phyloP scores from a whole-genome alignment of 306 rosid species.

The Mimosa pudica region DNA sequence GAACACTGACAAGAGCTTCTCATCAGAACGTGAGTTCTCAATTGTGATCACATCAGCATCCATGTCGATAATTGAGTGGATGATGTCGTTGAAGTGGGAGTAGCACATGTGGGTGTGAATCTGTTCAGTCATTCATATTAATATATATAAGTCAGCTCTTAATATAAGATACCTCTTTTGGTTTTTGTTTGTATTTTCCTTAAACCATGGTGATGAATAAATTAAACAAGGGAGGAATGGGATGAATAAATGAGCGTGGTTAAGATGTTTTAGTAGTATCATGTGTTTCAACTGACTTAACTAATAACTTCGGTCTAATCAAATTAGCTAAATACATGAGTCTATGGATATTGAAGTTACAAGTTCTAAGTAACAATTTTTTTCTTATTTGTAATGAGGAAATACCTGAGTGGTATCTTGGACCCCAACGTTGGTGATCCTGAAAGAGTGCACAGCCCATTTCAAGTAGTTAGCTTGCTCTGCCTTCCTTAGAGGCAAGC shows the following conservation, averaged over 20 bases:
- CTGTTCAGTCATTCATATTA: constrained; percentile 42
- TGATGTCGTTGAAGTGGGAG: constrained; percentile 92
- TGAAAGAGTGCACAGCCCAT: constrained; percentile 96
- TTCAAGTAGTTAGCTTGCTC: constrained; percentile 86
- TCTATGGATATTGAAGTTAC: background rate
- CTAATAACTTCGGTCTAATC: no score
- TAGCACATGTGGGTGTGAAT: constrained; percentile 99
- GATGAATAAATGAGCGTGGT: no score
- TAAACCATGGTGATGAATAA: no score
- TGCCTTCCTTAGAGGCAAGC: constrained; percentile 83
- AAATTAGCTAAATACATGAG: no score
- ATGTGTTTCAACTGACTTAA: no score
- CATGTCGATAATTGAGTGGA: constrained; percentile 89
- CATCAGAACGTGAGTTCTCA: constrained; percentile 93
- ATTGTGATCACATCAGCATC: constrained; percentile 95
- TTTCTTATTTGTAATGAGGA: constrained; percentile 9
- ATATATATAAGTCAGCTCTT: background rate
- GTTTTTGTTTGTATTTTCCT: no score
- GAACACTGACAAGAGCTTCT: constrained; percentile 93
- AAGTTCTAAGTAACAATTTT: background rate
- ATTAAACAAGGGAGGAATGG: no score
- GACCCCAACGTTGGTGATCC: constrained; percentile 82
- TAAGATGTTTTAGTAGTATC: no score
- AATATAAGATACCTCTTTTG: background rate
- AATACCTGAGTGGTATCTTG: constrained; percentile 81